Base-by-base conservation (phyloP, 31 red algal genomes). In the Odonthalia washingtoniensis region DNA sequence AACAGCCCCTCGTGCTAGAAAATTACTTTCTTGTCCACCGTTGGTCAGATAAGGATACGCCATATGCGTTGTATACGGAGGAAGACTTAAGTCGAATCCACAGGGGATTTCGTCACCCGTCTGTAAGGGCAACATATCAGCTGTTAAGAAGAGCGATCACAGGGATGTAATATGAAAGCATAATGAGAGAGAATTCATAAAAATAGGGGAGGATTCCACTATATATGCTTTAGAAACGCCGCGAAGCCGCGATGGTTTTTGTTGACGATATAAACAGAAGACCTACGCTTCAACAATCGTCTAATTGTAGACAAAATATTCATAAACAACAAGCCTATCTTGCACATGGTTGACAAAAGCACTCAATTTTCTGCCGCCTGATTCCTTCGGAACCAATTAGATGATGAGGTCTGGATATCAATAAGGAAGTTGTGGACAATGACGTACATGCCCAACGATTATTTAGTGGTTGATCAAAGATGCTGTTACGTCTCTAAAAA, bases 381-480 rank as follows among this genome's bases (percentile, higher is more conserved):
- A n/a, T n/a, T n/a, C n/a, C n/a, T n/a, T n/a, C n/a, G n/a, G n/a
- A n/a, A n/a, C n/a, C n/a, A n/a, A n/a, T n/a, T n/a, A n/a, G n/a
- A n/a, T n/a, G n/a, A n/a, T n/a, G n/a, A n/a, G n/a, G n/a, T n/a
- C n/a, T n/a, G n/a, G n/a, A n/a, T n/a, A n/a, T 62, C 41, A 67
- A 44, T 1, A 34, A 77, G 37, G 27, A 67, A 49, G 18, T 77
- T 70, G 26, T 77, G 70, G 73, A 66, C 36, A 30, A 40, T 44
- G 2, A 28, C 65, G 9, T 77, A 77, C 16, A 39, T 78, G 9
- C 72, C 46, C 1, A 44, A 33, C 28, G 84, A 87, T 42, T 78
- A 75, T 49, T 41, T 87, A 9, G 43, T 49, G 33, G 73, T 78
- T 2, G 84, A 87, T 41, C 84, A 87, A 42, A 70, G 84, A 44